Evolutionary conservation across 768 basidiomycete species (phyloP).

Genomic region (Serendipita sp.): DNA sequence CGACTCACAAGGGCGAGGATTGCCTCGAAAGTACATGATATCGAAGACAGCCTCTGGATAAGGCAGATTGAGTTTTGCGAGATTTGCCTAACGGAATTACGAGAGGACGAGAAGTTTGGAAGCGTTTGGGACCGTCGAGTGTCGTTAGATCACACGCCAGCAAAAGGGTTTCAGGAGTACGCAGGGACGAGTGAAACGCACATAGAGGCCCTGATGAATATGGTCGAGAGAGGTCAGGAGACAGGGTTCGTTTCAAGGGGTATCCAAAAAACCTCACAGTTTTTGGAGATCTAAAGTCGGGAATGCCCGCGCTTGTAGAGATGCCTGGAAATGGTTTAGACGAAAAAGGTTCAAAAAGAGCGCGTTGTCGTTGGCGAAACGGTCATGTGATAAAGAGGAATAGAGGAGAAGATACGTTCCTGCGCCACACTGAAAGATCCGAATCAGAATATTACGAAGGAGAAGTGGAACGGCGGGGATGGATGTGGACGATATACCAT

Average conservation of each 20-base stretch:
- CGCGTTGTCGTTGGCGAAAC: too few species aligned
- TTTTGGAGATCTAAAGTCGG: constrained; percentile 75
- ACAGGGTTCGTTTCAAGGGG: neutral
- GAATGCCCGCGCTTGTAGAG: constrained; percentile 69
- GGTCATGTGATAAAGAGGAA: neutral
- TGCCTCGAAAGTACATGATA: constrained; percentile 63
- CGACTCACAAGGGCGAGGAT: constrained; percentile 61
- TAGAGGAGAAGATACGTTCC: constrained; percentile 7
- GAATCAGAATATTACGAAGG: neutral
- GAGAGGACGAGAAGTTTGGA: neutral
- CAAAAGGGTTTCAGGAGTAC: neutral
- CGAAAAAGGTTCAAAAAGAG: too few species aligned
- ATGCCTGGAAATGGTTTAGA: constrained; percentile 29
- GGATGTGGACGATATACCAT: constrained; percentile 35
- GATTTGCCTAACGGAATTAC: constrained; percentile 40
- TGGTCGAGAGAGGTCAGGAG: constrained; percentile 1
- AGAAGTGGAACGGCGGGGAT: neutral
- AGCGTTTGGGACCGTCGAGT: neutral
- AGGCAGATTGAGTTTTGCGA: constrained; percentile 63
- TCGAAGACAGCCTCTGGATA: constrained; percentile 94
- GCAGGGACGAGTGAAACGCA: constrained; percentile 13
- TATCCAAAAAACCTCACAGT: constrained; percentile 38
- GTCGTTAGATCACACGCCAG: neutral
- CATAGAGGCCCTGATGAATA: constrained; percentile 34
- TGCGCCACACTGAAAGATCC: constrained; percentile 14